These are phyloP conservation scores for Talaromyces sp. DNA, from an alignment of 2,329 filamentous ascomycete species.

Conservation along the genomic window DNA sequence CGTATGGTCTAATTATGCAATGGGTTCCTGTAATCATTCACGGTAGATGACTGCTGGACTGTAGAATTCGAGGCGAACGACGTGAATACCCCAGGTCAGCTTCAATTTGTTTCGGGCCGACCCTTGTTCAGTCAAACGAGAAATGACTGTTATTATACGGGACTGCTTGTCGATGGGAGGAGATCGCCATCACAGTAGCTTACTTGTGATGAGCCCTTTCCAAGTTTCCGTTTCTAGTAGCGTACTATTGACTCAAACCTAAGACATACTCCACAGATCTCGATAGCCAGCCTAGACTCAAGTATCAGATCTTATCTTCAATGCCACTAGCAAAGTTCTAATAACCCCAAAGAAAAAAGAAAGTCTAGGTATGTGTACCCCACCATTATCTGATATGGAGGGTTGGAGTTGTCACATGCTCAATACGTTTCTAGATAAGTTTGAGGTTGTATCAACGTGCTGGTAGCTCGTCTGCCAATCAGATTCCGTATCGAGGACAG, in stretches of 20 bases:
- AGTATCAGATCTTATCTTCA: constrained; percentile 1
- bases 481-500: not conserved
- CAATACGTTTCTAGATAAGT: constrained; percentile 3
- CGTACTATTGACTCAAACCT: not conserved
- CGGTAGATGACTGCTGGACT: not conserved
- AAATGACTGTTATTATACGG: not conserved
- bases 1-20: not conserved
- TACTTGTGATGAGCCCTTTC: not conserved
- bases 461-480: constrained; percentile 1
- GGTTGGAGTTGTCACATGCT: constrained; percentile 6
- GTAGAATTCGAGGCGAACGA: not conserved
- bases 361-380: not conserved
- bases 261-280: not conserved
- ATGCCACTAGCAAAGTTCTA: not conserved
- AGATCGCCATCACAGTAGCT: not conserved
- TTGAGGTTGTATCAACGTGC: constrained; percentile 2
- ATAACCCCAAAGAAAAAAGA: not conserved
- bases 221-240: not conserved
- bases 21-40: not conserved
- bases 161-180: not conserved
- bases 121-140: not conserved
- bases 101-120: not conserved
- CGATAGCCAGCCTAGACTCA: not conserved
- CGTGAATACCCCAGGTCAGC: no score
- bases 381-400: constrained; percentile 8